phyloP scores from a whole-genome alignment of 768 basidiomycete genomes.

The Termitomyces sp. region DNA sequence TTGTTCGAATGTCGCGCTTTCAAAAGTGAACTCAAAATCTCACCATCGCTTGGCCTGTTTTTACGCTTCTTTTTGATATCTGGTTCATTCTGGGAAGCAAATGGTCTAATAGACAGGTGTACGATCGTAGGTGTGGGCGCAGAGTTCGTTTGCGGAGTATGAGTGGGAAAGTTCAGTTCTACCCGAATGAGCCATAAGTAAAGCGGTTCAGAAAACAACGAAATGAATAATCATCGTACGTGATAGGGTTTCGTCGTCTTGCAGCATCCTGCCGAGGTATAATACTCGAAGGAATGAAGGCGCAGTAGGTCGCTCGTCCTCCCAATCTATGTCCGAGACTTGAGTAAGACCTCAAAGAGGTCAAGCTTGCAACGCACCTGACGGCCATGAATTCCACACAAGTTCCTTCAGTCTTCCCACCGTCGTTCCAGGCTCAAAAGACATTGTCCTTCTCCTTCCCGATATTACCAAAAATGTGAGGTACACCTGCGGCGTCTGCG shows the following conservation, averaged over 20 bases:
- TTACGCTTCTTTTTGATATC: conserved; percentile 56
- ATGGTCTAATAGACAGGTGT: conserved; percentile 70
- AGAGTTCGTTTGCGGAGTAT: conserved; percentile 29
- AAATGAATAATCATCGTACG: conserved; percentile 40
- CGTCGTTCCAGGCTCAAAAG: conserved; percentile 73
- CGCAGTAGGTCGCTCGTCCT: conserved; percentile 73
- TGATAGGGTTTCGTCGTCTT: conserved; percentile 75
- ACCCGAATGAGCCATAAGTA: conserved; percentile 8
- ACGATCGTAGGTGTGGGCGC: conserved; percentile 61
- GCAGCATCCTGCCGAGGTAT: conserved; percentile 77
- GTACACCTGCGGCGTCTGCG: conserved; percentile 61
- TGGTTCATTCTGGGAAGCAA: conserved; percentile 48
- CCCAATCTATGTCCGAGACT: conserved; percentile 56
- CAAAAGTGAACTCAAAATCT: conserved; percentile 9
- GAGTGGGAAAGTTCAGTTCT: conserved; percentile 42
- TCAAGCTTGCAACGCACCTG: conserved; percentile 43
- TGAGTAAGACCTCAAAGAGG: neutral
- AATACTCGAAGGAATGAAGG: conserved; percentile 76
- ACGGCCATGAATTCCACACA: conserved; percentile 81
- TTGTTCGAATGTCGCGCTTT: neutral
- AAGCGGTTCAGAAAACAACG: neutral
- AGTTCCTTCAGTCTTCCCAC: conserved; percentile 81
- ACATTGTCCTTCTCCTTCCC: conserved; percentile 65
- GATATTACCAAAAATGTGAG: conserved; percentile 75
- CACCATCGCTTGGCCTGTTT: conserved; percentile 27